Evolutionary conservation across 73 alveolate species (phyloP).

Genomic region (Diophrys appendiculata): DNA sequence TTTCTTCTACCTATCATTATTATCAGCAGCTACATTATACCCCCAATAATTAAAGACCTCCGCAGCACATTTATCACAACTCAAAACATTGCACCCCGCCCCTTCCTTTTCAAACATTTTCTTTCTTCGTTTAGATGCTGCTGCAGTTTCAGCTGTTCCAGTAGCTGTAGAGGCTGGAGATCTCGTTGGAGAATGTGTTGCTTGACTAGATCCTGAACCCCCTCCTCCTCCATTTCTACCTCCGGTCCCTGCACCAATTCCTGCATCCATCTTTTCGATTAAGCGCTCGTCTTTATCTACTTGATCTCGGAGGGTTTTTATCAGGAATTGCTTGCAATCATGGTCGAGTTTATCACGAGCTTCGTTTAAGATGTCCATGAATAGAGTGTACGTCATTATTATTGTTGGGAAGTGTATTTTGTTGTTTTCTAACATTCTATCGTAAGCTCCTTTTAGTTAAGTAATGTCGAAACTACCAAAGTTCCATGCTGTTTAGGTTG

Average conservation of each 20-base stretch:
- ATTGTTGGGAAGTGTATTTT: conserved; percentile 41
- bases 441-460: conserved; percentile 43
- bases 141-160: too few species aligned
- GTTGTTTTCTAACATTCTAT: conserved; percentile 51
- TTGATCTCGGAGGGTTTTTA: neutral
- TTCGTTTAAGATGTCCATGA: conserved; percentile 58
- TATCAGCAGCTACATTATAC: neutral
- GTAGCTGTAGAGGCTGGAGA: too few species aligned
- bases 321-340: neutral
- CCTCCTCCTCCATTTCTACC: too few species aligned
- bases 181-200: too few species aligned
- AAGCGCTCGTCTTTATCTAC: neutral
- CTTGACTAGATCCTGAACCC: too few species aligned
- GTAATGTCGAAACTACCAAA: conserved; percentile 40
- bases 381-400: conserved; percentile 47
- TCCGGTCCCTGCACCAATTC: neutral
- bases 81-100: conserved; percentile 2
- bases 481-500: conserved; percentile 80
- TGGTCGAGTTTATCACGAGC: conserved; percentile 24
- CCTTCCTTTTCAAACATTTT: neutral
- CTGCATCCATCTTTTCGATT: neutral
- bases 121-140: neutral
- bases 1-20: too few species aligned
- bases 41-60: conserved; percentile 27
- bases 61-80: conserved; percentile 6